These are phyloP conservation scores for Agaricus blazei DNA, from an alignment of 768 basidiomycete species.

Conservation along the genomic window DNA sequence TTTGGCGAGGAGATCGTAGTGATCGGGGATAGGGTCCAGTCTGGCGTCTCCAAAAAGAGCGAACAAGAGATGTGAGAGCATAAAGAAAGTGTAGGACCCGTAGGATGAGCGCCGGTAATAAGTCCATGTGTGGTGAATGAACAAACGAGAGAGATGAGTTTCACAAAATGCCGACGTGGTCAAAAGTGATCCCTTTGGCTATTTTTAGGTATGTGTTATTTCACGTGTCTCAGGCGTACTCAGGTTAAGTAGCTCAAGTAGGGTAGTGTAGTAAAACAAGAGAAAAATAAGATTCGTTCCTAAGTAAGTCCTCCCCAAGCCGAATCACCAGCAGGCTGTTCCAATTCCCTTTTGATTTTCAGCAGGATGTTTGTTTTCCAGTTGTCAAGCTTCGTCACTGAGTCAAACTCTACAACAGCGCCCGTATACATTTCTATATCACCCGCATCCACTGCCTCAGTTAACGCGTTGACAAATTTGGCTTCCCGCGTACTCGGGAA, in stretches of 20 bases:
- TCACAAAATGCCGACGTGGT: slow-evolving; percentile 10
- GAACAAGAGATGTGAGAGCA: slow-evolving; percentile 34
- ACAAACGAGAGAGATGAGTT: too few species aligned
- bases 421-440: slow-evolving; percentile 64
- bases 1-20: slow-evolving; percentile 46
- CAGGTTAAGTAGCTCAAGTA: not conserved
- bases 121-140: slow-evolving; percentile 29
- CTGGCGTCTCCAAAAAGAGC: slow-evolving; percentile 34
- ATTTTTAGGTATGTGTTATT: slow-evolving; percentile 1
- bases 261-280: not conserved
- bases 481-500: slow-evolving; percentile 89
- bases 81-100: slow-evolving; percentile 56
- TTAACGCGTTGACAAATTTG: slow-evolving; percentile 76
- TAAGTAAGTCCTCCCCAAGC: slow-evolving; percentile 8
- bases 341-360: slow-evolving; percentile 67
- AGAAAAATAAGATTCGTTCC: not conserved
- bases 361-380: slow-evolving; percentile 94
- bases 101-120: slow-evolving; percentile 45
- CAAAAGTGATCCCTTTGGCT: slow-evolving; percentile 1
- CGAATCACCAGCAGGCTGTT: not conserved
- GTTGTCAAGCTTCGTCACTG: slow-evolving; percentile 87
- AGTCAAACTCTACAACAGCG: slow-evolving; percentile 89
- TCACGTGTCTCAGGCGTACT: not conserved
- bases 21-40: slow-evolving; percentile 37
- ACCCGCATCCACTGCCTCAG: slow-evolving; percentile 59